Evolutionary conservation across 345 rosid species (phyloP), one percentile per base, ranked within the genome.

Genomic region (Noccaea bulbosa): DNA sequence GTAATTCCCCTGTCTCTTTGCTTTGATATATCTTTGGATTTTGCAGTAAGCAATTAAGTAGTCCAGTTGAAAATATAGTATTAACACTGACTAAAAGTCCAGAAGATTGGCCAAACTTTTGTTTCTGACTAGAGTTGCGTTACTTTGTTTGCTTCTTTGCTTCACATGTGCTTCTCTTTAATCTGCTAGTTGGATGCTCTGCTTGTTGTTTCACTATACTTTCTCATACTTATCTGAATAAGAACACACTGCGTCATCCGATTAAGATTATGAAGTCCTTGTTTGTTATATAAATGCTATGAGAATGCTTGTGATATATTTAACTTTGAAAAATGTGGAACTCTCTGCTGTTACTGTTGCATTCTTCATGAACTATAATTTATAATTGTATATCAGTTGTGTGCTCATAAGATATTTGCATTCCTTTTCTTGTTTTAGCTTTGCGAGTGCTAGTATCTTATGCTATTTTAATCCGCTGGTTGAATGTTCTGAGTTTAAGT

Each of bases 211-310:
- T 55, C 22, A 55, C 41, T 33, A 34, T 32, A 27, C 24, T n/a
- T 34, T 55, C 24, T 22, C 12, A 8, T 55, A 34, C 17, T 17
- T 62, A 14, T 45, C 67, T 15, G 30, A n/a, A 51, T 2, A 27
- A 39, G 47, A 39, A 58, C 39, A 40, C 12, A 15, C 20, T 41
- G 65, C 11, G 7, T 60, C 22, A 41, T 60, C 49, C 49, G 6
- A 1, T 60, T 41, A 1, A 40, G n/a, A 4, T 11, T 39, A 8
- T 58, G 46, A 20, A 8, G 35, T 60, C 49, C 48, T 43, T 43
- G 6, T 16, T 22, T 59, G 0, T 30, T 45, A 8, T 0, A 1
- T 24, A 24, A 27, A 44, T 44, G 66, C 24, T 44, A 2, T 43
- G 8, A 24, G 64, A 22, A 60, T 12, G 33, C 5, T 7, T 39